phyloP scores from a whole-genome alignment of 352 stramenopile species.

The Globisporangium spiculum region DNA sequence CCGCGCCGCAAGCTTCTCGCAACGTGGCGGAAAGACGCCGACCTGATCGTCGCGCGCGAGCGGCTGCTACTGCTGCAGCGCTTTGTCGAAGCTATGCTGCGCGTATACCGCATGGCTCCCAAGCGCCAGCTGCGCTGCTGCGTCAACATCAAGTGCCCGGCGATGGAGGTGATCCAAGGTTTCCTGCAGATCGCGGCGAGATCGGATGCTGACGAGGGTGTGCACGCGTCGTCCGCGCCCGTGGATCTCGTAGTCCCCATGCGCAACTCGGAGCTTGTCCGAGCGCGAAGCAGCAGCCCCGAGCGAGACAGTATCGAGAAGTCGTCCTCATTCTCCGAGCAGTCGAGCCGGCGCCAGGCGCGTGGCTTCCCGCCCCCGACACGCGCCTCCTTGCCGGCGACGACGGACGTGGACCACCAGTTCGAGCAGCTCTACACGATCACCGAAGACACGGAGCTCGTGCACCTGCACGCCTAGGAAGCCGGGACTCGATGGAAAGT shows the following conservation, averaged over 20 bases:
- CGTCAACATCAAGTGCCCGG: constrained; percentile 44
- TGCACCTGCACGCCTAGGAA: constrained; percentile 20
- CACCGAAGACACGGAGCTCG: constrained; percentile 42
- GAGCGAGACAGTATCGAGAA: not conserved
- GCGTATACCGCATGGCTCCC: constrained; percentile 41
- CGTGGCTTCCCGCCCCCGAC: constrained; percentile 24
- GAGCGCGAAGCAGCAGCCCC: not conserved
- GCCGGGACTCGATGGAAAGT: not conserved
- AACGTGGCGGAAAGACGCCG: constrained; percentile 19
- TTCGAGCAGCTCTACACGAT: constrained; percentile 61
- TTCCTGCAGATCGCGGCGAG: constrained; percentile 50
- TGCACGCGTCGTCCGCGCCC: not conserved
- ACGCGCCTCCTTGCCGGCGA: constrained; percentile 23
- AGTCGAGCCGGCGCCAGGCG: not conserved
- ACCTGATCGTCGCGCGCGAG: constrained; percentile 28
- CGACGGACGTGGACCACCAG: constrained; percentile 7
- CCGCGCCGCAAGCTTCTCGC: constrained; percentile 37
- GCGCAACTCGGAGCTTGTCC: not conserved
- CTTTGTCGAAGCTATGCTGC: constrained; percentile 51
- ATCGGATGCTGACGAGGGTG: constrained; percentile 16
- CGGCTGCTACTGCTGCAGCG: constrained; percentile 41
- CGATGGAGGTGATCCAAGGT: constrained; percentile 36
- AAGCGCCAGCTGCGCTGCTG: constrained; percentile 59
- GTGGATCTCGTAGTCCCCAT: not conserved
- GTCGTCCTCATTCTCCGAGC: not conserved